Evolutionary conservation across 305 asterid genomes (phyloP).

Genomic region (Caryopteris hybrid): DNA sequence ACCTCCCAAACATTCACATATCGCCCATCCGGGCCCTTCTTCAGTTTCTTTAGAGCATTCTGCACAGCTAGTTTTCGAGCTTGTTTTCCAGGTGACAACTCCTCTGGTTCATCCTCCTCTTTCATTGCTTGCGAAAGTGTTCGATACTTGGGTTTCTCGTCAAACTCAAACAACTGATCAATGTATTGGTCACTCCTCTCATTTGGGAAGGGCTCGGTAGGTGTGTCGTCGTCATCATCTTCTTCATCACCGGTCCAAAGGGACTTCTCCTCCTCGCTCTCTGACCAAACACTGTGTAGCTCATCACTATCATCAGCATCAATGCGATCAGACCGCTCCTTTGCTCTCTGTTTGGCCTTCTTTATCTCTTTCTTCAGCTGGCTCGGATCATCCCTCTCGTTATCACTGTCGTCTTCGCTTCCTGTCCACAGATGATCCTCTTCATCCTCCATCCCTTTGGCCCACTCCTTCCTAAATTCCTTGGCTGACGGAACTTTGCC

Average conservation of each 20-base stretch:
- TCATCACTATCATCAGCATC: conserved; percentile 95
- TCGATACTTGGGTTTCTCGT: conserved; percentile 68
- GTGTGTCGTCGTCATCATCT: conserved; percentile 69
- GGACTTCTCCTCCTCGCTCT: conserved; percentile 75
- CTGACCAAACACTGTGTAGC: conserved; percentile 65
- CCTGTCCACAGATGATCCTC: conserved; percentile 92
- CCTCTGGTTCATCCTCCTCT: conserved; percentile 81
- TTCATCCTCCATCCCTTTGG: conserved; percentile 72
- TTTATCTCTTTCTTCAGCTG: conserved; percentile 65
- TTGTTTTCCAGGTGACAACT: conserved; percentile 78
- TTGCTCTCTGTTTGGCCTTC: conserved; percentile 75
- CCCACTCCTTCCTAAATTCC: conserved; percentile 79
- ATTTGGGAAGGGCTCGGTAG: conserved; percentile 69
- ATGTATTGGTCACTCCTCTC: conserved; percentile 69
- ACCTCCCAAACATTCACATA: conserved; percentile 93
- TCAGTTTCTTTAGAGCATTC: conserved; percentile 82
- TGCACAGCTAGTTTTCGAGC: conserved; percentile 83
- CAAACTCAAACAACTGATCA: conserved; percentile 72
- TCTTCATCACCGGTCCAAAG: conserved; percentile 91
- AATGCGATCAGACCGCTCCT: conserved; percentile 47
- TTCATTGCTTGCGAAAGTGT: conserved; percentile 75
- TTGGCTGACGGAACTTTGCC: conserved; percentile 58
- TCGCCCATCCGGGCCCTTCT: conserved; percentile 92
- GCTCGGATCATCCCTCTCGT: conserved; percentile 35
- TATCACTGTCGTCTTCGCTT: conserved; percentile 68